Base-by-base conservation (phyloP, 352 stramenopile species). In the Phytopythium aichiense region DNA sequence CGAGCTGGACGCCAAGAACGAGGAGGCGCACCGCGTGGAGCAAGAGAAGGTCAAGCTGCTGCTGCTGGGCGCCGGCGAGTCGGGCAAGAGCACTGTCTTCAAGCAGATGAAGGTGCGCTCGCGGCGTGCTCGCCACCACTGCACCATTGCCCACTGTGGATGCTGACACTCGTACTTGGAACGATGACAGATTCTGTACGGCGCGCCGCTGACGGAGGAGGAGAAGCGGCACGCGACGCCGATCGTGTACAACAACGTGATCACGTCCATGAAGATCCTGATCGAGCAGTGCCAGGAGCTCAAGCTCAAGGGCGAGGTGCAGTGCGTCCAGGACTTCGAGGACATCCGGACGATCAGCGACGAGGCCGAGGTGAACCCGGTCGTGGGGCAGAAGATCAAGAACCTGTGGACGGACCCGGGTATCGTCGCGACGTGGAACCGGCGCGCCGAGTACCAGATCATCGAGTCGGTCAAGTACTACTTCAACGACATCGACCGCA, bases 391-490 rank as follows among this genome's bases (percentile, higher is more conserved):
- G 54, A 96, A 96, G 58, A 91, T 98, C 65, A 98, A 98, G 73
- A 94, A 89, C 54, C 67, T 98, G n/a, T 99, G 95, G 92, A 68
- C 56, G 7, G 94, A 98, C 75, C 87, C 89, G 1, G 93, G 89
- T 49, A 89, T 98, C 31, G 74, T 96, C 45, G 75, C 78, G 61
- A 94, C 87, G 15, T 98, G 92, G 92, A 91, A 81, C 63, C 95
- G 96, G 59, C 84, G 95, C 67, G 77, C 87, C 22, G 79, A 97
- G 61, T 98, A 97, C 70, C 95, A 99, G 83, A 97, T 98, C 69
- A 92, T 98, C 65, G 96, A 98, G 67, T 98, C 94, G 49, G 91
- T 98, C 61, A 97, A 98, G 70, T 98, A 97, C 69, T 99, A 98
- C 74, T 98, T 99, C 74, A 95, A 97, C 63, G 87, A 98, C 65